Conservation (phyloP, 2,329 filamentous ascomycete genomes). For the Akanthomyces uredinophilus region DNA sequence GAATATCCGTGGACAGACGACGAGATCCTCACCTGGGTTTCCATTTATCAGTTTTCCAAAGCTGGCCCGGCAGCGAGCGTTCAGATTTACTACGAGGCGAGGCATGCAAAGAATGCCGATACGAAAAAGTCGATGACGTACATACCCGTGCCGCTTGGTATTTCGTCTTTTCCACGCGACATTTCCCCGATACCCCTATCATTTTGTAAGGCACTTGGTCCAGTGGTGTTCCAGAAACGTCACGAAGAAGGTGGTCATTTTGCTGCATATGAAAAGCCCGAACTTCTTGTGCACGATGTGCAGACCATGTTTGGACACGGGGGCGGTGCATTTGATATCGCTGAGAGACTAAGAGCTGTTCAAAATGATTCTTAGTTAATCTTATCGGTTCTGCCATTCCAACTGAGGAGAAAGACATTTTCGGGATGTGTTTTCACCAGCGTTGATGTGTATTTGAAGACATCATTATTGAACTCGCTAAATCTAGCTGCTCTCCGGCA, state of each 20-base stretch:
- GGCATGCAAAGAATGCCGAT: slow-evolving; percentile 32
- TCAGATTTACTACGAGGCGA: slow-evolving; percentile 68
- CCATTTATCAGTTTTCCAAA: slow-evolving; percentile 64
- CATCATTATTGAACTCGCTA: too few relatives aligned
- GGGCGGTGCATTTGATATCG: not conserved
- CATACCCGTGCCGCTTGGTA: slow-evolving; percentile 36
- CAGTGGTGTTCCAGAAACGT: slow-evolving; percentile 51
- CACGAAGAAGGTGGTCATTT: slow-evolving; percentile 56
- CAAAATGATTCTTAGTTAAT: too few relatives aligned
- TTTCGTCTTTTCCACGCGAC: slow-evolving; percentile 56
- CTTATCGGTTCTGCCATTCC: too few relatives aligned
- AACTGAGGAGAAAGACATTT: too few relatives aligned
- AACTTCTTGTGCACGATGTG: slow-evolving; percentile 48
- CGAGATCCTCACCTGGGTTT: slow-evolving; percentile 70
- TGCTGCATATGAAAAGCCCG: slow-evolving; percentile 53
- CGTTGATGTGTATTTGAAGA: too few relatives aligned
- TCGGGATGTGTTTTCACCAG: too few relatives aligned
- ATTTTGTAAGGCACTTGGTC: slow-evolving; percentile 44
- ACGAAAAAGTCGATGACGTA: slow-evolving; percentile 22
- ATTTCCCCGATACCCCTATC: slow-evolving; percentile 39
- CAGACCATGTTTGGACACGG: slow-evolving; percentile 47
- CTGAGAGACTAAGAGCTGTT: not conserved
- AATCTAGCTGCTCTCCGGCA: too few relatives aligned
- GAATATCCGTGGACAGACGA: slow-evolving; percentile 68
- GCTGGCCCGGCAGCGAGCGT: slow-evolving; percentile 64